Conservation (phyloP, 176 grass and related monocot genomes). For the Saccharum officinarum region DNA sequence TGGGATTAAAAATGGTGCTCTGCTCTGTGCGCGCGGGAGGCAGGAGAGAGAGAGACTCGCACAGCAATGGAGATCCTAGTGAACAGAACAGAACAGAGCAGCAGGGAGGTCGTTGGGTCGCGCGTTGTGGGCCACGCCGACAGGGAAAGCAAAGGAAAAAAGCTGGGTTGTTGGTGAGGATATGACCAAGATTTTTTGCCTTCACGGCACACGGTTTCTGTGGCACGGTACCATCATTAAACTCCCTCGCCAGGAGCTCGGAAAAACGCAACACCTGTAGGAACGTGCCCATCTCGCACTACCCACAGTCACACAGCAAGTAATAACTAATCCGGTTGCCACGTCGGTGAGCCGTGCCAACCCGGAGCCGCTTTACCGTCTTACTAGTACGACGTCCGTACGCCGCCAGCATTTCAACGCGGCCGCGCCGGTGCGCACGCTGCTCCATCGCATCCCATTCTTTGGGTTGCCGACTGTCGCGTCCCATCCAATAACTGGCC, state of each 20-base stretch:
- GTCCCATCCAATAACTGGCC: background rate
- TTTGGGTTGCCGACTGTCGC: constrained; percentile 20
- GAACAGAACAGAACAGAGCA: background rate
- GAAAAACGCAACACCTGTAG: background rate
- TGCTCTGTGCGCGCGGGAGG: background rate
- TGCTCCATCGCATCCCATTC: background rate
- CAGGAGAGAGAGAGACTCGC: background rate
- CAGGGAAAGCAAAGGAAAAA: constrained; percentile 32
- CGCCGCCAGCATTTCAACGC: background rate
- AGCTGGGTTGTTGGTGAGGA: constrained; percentile 45
- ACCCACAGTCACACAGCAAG: too few species aligned
- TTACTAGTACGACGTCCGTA: too few species aligned
- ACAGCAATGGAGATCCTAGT: background rate
- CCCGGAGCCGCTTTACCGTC: too few species aligned
- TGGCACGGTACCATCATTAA: background rate
- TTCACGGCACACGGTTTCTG: constrained; percentile 24
- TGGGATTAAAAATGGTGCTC: constrained; percentile 37
- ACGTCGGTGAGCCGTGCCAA: too few species aligned
- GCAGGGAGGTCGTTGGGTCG: background rate
- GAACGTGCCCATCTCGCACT: background rate
- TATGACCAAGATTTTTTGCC: constrained; percentile 40
- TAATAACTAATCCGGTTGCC: too few species aligned
- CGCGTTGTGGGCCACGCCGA: background rate
- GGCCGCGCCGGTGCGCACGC: background rate
- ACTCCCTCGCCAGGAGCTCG: background rate